Base-by-base conservation (phyloP, 805 yeast genomes). In the Candida hungchunana region DNA sequence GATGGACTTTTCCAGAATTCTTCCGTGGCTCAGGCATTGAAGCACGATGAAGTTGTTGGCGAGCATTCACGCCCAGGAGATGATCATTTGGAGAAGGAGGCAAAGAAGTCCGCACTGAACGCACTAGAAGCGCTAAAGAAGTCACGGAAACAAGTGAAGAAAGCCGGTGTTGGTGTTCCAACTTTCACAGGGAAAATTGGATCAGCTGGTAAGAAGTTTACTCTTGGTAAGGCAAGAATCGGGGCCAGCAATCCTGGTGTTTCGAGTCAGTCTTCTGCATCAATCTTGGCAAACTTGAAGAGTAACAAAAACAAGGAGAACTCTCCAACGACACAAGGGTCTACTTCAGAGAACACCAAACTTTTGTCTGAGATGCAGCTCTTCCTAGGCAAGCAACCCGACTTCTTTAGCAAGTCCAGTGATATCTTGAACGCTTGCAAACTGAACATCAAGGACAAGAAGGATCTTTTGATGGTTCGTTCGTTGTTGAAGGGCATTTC, bases 151-250 rank as follows among this genome's bases (percentile, higher is more conserved):
- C 55, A 51, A 9, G 66, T 68, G 12, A 63, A 60, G 39, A 60
- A 58, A 29, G 59, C 59, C 17, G 61, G 64, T 18, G 66, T 89
- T 20, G 95, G 95, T 5, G 79, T 82, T 0, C 97, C 97, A 0
- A 90, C 98, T 0, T 93, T 97, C 94, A 90, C 98, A 0, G 98
- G 98, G 0, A 75, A 75, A 47, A 86, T 81, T 66, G 98, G 98
- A 0, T 58, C 63, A 14, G 96, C 96, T 0, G 96, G 96, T 1
- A 73, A 67, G 46, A 59, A 66, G 20, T 51, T 49, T 7, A 60
- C 44, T 3, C 29, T 39, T 6, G 32, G 34, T 4, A 37, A 34
- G 26, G 17, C 42, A 3, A 31, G 31, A 15, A 20, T 29, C 17
- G 55, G 39, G 41, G 43, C 19, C 39, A 45, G 29, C 39, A 50